Evolutionary conservation across 2,329 filamentous ascomycete genomes (phyloP), one percentile per base, ranked within the genome.

Genomic region (Colletotrichum sp.): DNA sequence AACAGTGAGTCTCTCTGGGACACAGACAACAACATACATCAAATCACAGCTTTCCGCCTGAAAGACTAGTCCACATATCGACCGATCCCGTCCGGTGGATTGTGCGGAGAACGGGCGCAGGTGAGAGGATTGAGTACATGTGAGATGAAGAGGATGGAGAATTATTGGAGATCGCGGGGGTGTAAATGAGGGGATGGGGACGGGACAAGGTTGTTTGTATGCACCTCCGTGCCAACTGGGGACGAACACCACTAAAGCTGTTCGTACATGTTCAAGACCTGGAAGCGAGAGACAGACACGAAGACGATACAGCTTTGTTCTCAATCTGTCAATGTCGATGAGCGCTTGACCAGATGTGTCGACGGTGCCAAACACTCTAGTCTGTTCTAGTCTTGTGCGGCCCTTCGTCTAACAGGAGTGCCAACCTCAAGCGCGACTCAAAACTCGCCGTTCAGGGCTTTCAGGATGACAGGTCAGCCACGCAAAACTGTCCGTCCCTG

Each of bases 111-210:
- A 67, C 13, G 43, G 39, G 13, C 36, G 72, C 68, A 28, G 61
- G 61, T 66, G 16, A 55, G 34, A 67, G 16, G 43, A 52, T 22
- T 52, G 43, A 52, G 43, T 22, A 28, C 27, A 70, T 22, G 39
- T 12, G 32, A 28, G 5, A 52, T 34, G 70, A 30, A n/a, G 25
- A 70, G 22, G 39, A 74, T 75, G 62, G 73, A 64, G 73, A 75
- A 56, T 55, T 22, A 34, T 73, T 73, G 64, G 69, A 66, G 73
- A 75, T 73, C 73, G 69, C 70, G 70, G 69, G 69, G 73, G 61
- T 66, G 61, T 58, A 66, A 60, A 68, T 62, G 69, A 75, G 67
- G 71, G 62, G 64, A 43, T 56, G 61, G 34, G 60, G 36, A 39
- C 18, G 16, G 16, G 8, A 25, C 36, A 16, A 34, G 68, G 66